Conservation (phyloP, 345 rosid genomes). For the Hypericum perforatum region DNA sequence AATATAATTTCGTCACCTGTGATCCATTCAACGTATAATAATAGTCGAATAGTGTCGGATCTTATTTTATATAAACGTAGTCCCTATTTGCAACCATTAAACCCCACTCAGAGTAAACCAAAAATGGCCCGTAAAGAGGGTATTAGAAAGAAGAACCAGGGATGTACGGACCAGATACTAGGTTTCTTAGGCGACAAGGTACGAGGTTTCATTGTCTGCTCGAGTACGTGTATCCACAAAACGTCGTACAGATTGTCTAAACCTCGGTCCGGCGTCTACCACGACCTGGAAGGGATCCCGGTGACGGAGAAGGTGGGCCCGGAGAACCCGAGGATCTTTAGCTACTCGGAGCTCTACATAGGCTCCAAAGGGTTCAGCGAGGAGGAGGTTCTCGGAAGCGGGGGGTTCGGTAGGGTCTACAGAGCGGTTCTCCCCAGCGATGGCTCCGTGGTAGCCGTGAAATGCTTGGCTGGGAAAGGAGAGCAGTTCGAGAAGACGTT, state of each 20-base stretch:
- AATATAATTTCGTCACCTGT: too few species aligned
- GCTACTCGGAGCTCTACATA: conserved; percentile 86
- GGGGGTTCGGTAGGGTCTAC: conserved; percentile 82
- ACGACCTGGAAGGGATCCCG: conserved; percentile 76
- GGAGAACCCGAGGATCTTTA: conserved; percentile 80
- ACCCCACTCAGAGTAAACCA: too few species aligned
- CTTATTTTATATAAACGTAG: too few species aligned
- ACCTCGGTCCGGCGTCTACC: conserved; percentile 19
- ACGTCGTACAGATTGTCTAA: background rate
- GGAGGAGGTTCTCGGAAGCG: conserved; percentile 72
- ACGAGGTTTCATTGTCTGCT: too few species aligned
- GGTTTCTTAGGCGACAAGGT: too few species aligned
- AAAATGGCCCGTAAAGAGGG: too few species aligned
- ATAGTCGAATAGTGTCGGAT: too few species aligned
- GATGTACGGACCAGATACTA: too few species aligned
- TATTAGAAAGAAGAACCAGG: too few species aligned
- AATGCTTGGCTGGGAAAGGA: conserved; percentile 84
- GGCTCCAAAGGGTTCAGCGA: conserved; percentile 75
- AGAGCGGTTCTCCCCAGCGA: conserved; percentile 79
- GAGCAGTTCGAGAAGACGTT: conserved; percentile 91
- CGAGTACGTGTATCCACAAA: too few species aligned
- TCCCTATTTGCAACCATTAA: too few species aligned
- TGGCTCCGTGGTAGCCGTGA: conserved; percentile 76
- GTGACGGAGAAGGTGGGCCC: conserved; percentile 61
- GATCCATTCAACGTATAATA: too few species aligned